Evolutionary conservation across 2,329 filamentous ascomycete genomes (phyloP).

Genomic region (Coniochaeta prunicola): DNA sequence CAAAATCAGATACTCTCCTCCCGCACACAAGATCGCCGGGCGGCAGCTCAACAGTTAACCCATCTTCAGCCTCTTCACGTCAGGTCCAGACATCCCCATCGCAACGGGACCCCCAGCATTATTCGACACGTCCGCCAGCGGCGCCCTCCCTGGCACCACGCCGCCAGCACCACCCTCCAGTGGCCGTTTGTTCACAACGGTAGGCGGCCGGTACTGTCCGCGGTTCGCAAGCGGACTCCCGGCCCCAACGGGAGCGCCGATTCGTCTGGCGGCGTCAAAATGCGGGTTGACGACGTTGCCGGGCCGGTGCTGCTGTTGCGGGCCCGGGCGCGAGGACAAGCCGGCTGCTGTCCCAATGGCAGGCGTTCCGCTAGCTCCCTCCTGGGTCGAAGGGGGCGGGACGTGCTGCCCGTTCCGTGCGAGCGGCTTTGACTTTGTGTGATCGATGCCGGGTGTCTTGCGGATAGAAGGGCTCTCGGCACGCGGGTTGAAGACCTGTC

Average conservation of each 20-base stretch:
- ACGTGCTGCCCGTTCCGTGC: conserved; percentile 49
- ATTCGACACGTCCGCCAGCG: conserved; percentile 42
- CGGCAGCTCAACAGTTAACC: background rate
- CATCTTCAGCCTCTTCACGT: conserved; percentile 47
- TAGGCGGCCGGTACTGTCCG: conserved; percentile 50
- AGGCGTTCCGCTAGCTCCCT: conserved; percentile 1
- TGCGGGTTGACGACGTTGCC: conserved; percentile 45
- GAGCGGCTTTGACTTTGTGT: conserved; percentile 68
- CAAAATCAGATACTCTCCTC: background rate
- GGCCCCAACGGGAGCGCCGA: conserved; percentile 47
- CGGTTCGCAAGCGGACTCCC: conserved; percentile 53
- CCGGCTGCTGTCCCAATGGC: background rate
- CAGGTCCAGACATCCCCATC: conserved; percentile 20
- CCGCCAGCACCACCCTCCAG: conserved; percentile 15
- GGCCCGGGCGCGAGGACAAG: background rate
- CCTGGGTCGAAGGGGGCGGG: conserved; percentile 25
- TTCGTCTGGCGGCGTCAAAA: conserved; percentile 46
- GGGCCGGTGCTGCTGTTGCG: conserved; percentile 1
- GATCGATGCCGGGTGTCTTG: conserved; percentile 82
- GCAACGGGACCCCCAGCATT: conserved; percentile 22
- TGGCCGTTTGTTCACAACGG: conserved; percentile 47
- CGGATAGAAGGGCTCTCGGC: conserved; percentile 78
- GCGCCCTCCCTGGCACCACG: conserved; percentile 24
- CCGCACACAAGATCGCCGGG: background rate
- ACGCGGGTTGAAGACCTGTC: conserved; percentile 62